Evolutionary conservation across 768 basidiomycete genomes (phyloP).

Genomic region (Lentinula lateritia): DNA sequence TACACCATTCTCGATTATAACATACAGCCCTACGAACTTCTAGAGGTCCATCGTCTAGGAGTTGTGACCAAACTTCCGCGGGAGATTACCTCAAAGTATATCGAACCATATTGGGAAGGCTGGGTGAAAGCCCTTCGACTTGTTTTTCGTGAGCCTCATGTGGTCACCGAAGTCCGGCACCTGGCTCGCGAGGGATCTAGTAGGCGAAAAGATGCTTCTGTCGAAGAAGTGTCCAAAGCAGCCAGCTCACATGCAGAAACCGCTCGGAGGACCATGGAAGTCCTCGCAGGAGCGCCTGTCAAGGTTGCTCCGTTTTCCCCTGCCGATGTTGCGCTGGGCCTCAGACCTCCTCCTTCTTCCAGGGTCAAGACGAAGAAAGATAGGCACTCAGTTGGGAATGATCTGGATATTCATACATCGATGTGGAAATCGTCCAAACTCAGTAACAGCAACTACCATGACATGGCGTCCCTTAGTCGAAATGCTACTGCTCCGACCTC

Average conservation of each 20-base stretch:
- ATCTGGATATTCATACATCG: not conserved
- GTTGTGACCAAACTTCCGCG: constrained; percentile 39
- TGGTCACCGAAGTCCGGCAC: not conserved
- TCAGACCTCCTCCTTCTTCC: not conserved
- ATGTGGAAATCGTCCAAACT: not conserved
- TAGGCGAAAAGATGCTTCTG: constrained; percentile 1
- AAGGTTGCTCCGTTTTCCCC: not conserved
- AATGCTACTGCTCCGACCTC: not conserved
- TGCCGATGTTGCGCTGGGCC: not conserved
- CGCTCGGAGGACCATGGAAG: constrained; percentile 3
- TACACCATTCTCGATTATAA: constrained; percentile 53
- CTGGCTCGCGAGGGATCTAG: constrained; percentile 10
- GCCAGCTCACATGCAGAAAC: not conserved
- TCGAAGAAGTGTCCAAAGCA: not conserved
- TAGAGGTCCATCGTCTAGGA: constrained; percentile 56
- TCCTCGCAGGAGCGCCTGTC: not conserved
- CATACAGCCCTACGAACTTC: constrained; percentile 55
- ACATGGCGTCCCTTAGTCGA: not conserved
- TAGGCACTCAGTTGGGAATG: not conserved
- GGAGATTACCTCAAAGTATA: constrained; percentile 33
- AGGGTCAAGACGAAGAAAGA: not conserved
- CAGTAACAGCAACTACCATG: not conserved
- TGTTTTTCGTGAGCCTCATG: constrained; percentile 16
- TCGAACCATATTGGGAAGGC: constrained; percentile 56
- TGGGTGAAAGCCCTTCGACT: constrained; percentile 47